These are phyloP conservation scores for Rhodomyrtus tomentosa DNA, from an alignment of 345 rosid species.

Conservation along the genomic window DNA sequence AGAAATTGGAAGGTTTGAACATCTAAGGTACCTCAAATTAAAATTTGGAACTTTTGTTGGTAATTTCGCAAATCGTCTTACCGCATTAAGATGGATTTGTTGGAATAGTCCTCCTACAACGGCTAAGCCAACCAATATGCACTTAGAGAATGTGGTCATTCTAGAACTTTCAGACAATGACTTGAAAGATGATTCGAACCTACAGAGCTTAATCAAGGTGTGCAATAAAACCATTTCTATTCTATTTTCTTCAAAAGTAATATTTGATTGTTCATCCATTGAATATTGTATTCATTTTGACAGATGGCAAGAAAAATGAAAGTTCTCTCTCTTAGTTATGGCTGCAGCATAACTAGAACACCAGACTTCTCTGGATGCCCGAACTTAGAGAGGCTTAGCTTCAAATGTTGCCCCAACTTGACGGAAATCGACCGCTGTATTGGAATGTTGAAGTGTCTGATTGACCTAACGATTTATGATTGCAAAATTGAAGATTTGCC, in stretches of 20 bases:
- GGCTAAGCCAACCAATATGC: not conserved
- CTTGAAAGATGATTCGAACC: not conserved
- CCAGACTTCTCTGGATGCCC: not conserved
- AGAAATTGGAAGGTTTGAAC: not conserved
- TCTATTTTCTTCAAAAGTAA: not conserved
- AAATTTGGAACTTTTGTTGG: not conserved
- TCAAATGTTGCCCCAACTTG: not conserved
- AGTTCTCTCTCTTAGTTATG: not conserved
- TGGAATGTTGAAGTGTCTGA: not conserved
- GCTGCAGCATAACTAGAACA: not conserved
- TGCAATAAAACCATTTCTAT: not conserved
- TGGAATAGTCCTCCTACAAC: not conserved
- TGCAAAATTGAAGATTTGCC: no score
- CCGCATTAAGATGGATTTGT: not conserved
- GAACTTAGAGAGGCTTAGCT: not conserved
- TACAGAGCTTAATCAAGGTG: not conserved
- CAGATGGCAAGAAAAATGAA: not conserved
- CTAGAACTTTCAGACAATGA: not conserved
- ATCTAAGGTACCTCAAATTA: not conserved
- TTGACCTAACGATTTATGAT: no score
- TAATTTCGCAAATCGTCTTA: fast-evolving
- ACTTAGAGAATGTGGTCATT: not conserved
- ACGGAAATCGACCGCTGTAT: not conserved
- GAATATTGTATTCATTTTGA: not conserved
- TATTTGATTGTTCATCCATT: no score